Percentiles rank a stretch among this genome's conserved stretches.
Conservation (phyloP, 1,284 basidiomycete species). For the Ustilago nuda region DNA sequence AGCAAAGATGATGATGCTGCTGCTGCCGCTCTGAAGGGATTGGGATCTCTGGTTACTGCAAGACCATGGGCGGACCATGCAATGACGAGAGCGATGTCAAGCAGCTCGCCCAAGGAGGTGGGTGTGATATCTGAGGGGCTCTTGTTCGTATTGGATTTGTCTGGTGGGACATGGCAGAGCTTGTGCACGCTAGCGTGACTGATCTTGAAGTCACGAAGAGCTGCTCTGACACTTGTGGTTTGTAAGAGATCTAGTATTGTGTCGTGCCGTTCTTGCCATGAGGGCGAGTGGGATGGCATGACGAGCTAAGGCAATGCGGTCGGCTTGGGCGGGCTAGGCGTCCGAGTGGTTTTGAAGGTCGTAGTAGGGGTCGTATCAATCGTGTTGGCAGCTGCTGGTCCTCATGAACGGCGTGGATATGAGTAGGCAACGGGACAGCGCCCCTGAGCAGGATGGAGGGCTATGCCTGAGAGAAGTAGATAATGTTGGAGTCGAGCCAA, state of each 20-base stretch:
- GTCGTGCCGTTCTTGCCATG: slow-evolving; percentile 36
- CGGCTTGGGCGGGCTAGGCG: background rate
- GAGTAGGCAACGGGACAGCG: background rate
- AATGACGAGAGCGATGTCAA: slow-evolving; percentile 54
- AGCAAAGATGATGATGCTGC: slow-evolving; percentile 18
- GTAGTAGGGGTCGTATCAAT: background rate
- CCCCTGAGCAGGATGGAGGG: background rate
- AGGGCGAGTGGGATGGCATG: slow-evolving; percentile 24
- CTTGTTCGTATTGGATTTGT: slow-evolving; percentile 8
- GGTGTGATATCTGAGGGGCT: slow-evolving; percentile 2
- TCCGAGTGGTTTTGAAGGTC: background rate
- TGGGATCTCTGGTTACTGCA: slow-evolving; percentile 32
- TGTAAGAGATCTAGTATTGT: slow-evolving; percentile 27
- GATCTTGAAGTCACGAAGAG: slow-evolving; percentile 44
- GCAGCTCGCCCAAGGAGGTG: slow-evolving; percentile 18
- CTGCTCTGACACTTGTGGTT: slow-evolving; percentile 25
- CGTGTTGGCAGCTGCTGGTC: background rate
- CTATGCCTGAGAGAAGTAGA: background rate
- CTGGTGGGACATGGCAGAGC: background rate
- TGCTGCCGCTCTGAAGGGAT: slow-evolving; percentile 42
- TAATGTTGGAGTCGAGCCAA: background rate
- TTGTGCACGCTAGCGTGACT: slow-evolving; percentile 13
- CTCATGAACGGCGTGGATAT: background rate
- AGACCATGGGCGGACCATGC: slow-evolving; percentile 51
- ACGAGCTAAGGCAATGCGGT: background rate